Evolutionary conservation across 306 rosid species (phyloP), one percentile per base, ranked within the genome.

Genomic region (Vigna reflexopilosa): DNA sequence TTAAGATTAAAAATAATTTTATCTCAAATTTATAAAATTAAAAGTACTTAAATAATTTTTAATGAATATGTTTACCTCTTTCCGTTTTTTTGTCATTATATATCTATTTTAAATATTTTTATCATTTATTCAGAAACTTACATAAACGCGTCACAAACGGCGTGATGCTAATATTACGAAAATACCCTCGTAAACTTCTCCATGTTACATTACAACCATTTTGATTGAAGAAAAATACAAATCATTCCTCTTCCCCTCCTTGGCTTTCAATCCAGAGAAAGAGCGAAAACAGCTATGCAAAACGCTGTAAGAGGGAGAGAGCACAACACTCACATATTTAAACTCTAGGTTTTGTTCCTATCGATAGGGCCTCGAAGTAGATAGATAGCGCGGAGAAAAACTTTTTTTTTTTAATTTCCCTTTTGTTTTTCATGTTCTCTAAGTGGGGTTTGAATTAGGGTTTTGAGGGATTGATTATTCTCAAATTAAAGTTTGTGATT

Each of bases 361-460:
- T 63, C 61, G 45, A 73, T 70, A 58, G 17, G 69, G 56, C 17
- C 48, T 79, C 48, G 20, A 30, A 77, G 65, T 77, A 36, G 78
- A 74, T 42, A 70, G 77, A 32, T 59, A 73, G 10, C 51, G 28
- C n/a, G 54, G 22, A 34, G 7, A 7, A 17, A 58, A 19, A 9
- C 0, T 40, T 38, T 7, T 9, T 30, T 40, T 40, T 40, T 42
- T 42, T 50, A 7, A 2, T 56, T 70, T 26, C 3, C 0, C 8
- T 20, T 1, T 6, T 15, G 17, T 49, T 34, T 14, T 54, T 28
- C 22, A 44, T 52, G 56, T 82, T 68, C 38, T 11, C 56, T 62
- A 26, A 76, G 64, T 16, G 47, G 55, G 84, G 83, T 55, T 86
- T 76, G 87, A 86, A 77, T 80, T 91, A 87, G 90, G 96, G 92